phyloP scores from a whole-genome alignment of 2,329 filamentous ascomycete genomes.

The Fusarium siculi region DNA sequence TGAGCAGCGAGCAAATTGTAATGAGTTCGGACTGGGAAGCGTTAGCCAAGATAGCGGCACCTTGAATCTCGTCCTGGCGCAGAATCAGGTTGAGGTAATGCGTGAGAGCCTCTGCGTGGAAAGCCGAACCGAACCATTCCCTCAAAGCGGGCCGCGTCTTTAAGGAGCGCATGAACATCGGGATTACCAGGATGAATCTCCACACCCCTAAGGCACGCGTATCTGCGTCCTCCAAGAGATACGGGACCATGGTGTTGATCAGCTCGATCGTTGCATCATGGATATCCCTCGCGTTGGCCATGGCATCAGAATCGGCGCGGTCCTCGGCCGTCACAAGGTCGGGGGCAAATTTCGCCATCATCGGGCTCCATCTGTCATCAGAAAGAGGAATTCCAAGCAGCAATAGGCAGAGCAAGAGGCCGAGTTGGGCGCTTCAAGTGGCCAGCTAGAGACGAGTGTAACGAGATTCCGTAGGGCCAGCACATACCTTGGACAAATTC shows the following conservation, averaged over 20 bases:
- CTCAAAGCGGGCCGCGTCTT: neutral
- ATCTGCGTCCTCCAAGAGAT: neutral
- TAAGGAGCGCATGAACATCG: neutral
- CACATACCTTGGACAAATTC: neutral
- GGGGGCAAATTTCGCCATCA: neutral
- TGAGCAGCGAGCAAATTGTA: neutral
- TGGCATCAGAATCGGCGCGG: neutral
- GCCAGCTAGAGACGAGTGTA: neutral
- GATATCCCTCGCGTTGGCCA: neutral
- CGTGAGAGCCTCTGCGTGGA: neutral
- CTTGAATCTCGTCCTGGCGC: neutral
- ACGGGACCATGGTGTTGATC: neutral
- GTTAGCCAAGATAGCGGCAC: neutral
- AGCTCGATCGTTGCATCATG: neutral
- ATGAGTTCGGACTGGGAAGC: neutral
- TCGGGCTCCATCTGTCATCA: neutral
- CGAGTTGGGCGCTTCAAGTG: neutral
- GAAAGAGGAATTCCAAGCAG: neutral
- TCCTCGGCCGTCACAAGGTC: neutral
- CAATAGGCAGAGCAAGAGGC: neutral
- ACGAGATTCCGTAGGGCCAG: neutral
- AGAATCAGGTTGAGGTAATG: neutral
- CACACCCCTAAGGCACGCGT: neutral
- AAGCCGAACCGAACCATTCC: neutral
- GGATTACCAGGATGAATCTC: neutral